Evolutionary conservation across 768 basidiomycete species (phyloP).

Genomic region (Termitomyces sp.): DNA sequence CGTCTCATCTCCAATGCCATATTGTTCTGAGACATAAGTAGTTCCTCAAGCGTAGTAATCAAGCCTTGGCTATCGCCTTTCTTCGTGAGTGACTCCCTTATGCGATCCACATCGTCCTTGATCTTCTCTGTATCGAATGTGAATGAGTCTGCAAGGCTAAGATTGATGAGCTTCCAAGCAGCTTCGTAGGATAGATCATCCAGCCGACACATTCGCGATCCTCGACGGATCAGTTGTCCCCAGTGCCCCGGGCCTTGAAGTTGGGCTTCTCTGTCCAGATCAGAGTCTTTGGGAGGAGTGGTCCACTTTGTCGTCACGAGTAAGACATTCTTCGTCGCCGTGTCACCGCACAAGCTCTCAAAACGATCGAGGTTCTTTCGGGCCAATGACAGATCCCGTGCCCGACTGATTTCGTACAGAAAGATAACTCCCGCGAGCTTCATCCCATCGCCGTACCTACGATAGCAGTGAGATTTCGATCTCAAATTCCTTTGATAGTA

Average conservation of each 20-base stretch:
- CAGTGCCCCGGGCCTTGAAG: constrained; percentile 4
- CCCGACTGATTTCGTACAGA: constrained; percentile 10
- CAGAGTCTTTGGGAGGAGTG: constrained; percentile 1
- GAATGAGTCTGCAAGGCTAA: constrained; percentile 9
- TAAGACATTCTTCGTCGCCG: constrained; percentile 8
- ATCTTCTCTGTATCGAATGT: constrained; percentile 9
- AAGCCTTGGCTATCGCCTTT: constrained; percentile 3
- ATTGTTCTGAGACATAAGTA: constrained; percentile 2
- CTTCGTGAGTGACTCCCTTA: constrained; percentile 4
- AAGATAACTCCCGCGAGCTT: constrained; percentile 13
- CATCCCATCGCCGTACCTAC: constrained; percentile 4
- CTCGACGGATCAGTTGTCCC: constrained; percentile 8
- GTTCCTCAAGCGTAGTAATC: neutral
- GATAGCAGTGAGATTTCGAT: neutral
- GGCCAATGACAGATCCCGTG: constrained; percentile 4
- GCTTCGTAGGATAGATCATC: constrained; percentile 7
- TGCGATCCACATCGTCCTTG: constrained; percentile 6
- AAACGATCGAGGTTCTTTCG: constrained; percentile 10
- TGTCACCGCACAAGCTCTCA: constrained; percentile 6
- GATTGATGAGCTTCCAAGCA: constrained; percentile 11
- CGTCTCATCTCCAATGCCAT: constrained; percentile 10
- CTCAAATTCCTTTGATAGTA: neutral
- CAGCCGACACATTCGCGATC: constrained; percentile 11
- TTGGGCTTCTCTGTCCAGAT: constrained; percentile 4
- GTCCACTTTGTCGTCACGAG: constrained; percentile 13